A percentile compares a stretch with the other conserved stretches of the same genome.
phyloP scores from a whole-genome alignment of 2,329 filamentous ascomycete genomes.

The Epichloe festucae region DNA sequence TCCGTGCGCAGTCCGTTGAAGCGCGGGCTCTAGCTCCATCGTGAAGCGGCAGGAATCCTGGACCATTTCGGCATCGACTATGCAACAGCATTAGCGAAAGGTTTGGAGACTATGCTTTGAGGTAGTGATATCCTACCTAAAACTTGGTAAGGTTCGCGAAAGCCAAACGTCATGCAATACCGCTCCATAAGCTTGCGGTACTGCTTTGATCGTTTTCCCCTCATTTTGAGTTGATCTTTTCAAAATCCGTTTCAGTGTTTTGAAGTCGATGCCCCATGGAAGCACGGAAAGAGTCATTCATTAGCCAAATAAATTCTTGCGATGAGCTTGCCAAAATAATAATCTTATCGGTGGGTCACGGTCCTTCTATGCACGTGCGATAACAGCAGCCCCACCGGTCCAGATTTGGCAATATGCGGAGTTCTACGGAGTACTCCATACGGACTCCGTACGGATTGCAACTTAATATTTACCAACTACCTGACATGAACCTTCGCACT shows the following conservation, averaged over 20 bases:
- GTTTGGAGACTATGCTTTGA: not conserved
- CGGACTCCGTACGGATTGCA: too few species aligned
- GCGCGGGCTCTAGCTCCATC: slow-evolving; percentile 68
- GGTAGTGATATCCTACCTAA: slow-evolving; percentile 37
- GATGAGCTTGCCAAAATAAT: slow-evolving; percentile 14
- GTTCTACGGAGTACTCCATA: too few species aligned
- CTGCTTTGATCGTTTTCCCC: slow-evolving; percentile 40
- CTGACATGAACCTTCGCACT: too few species aligned
- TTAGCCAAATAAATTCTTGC: not conserved
- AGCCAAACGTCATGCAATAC: slow-evolving; percentile 76
- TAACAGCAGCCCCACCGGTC: slow-evolving; percentile 11
- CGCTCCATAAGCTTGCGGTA: slow-evolving; percentile 82
- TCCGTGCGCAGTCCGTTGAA: slow-evolving; percentile 76
- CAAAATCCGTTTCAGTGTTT: not conserved
- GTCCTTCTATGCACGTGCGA: slow-evolving; percentile 19
- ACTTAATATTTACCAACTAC: too few species aligned
- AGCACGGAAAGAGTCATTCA: not conserved
- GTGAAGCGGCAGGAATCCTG: slow-evolving; percentile 71
- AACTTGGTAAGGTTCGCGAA: slow-evolving; percentile 89
- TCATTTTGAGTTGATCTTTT: slow-evolving; percentile 22
- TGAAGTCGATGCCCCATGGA: not conserved
- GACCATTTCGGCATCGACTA: slow-evolving; percentile 76
- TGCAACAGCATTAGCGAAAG: slow-evolving; percentile 5
- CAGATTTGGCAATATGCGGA: not conserved
- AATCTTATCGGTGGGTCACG: slow-evolving; percentile 22